A percentile compares a stretch with the other conserved stretches of the same genome.
Conservation (phyloP, 2,329 filamentous ascomycete genomes). For the Monilinia fructigena region DNA sequence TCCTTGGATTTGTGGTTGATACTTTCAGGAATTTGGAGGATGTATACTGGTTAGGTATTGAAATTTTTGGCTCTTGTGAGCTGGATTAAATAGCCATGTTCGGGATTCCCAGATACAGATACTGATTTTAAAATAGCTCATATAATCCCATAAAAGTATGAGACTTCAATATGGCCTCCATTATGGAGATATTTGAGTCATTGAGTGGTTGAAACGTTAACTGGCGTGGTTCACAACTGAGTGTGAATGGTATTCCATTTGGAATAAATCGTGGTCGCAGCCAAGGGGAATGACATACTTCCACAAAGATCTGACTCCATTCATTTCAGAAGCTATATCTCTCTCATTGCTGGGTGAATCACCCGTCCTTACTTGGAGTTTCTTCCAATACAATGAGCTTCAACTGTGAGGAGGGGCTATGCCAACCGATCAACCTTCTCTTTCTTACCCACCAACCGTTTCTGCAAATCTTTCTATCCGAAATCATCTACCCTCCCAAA, state of each 20-base stretch:
- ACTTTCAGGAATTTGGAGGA: neutral
- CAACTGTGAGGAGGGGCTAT: too few species aligned
- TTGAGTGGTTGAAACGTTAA: neutral
- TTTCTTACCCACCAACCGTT: too few species aligned
- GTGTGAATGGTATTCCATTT: neutral
- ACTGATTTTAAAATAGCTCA: neutral
- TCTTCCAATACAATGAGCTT: too few species aligned
- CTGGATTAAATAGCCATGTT: too few species aligned
- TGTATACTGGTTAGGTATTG: too few species aligned
- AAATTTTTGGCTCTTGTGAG: neutral
- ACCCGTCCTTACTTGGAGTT: too few species aligned
- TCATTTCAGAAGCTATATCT: neutral
- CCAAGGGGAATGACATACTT: neutral
- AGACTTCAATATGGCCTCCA: neutral
- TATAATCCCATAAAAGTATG: neutral
- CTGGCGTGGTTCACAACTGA: neutral
- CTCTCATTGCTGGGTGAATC: neutral
- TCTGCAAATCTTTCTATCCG: too few species aligned
- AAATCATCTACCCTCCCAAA: neutral
- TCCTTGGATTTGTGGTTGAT: too few species aligned
- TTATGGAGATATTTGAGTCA: neutral
- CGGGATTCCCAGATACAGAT: neutral
- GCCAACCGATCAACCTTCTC: too few species aligned
- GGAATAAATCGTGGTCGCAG: neutral
- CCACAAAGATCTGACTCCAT: neutral